These are phyloP conservation scores for Capronia epimyces DNA, from an alignment of 2,329 filamentous ascomycete genomes.

Conservation along the genomic window DNA sequence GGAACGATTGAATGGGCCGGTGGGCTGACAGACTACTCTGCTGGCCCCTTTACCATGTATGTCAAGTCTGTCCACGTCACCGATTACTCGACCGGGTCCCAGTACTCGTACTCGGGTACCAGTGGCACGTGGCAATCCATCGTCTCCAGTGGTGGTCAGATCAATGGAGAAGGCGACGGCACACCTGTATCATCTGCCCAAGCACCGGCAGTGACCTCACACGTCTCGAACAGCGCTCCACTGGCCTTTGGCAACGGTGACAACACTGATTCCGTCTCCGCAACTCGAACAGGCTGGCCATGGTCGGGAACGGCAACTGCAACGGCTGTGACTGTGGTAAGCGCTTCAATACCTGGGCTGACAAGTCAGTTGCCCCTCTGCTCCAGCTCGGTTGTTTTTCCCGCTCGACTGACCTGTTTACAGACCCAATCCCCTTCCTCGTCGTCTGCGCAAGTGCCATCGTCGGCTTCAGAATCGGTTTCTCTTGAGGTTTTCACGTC, in stretches of 20 bases:
- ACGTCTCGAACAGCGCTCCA: slow-evolving; percentile 41
- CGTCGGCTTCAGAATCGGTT: slow-evolving; percentile 42
- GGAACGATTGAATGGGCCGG: slow-evolving; percentile 65
- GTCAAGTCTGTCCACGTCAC: slow-evolving; percentile 56
- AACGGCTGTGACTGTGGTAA: slow-evolving; percentile 64
- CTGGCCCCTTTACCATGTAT: slow-evolving; percentile 68
- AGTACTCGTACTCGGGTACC: slow-evolving; percentile 75
- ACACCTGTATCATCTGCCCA: slow-evolving; percentile 28
- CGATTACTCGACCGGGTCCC: slow-evolving; percentile 87
- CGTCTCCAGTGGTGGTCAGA: slow-evolving; percentile 65
- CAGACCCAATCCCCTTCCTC: slow-evolving; percentile 52
- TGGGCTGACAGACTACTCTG: slow-evolving; percentile 59
- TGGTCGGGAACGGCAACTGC: slow-evolving; percentile 56
- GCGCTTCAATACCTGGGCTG: slow-evolving; percentile 59
- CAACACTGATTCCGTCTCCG: slow-evolving; percentile 38
- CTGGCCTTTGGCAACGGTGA: slow-evolving; percentile 57
- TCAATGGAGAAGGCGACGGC: slow-evolving; percentile 63
- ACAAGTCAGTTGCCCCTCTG: slow-evolving; percentile 32
- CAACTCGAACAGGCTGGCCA: slow-evolving; percentile 60
- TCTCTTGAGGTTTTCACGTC: slow-evolving; percentile 46
- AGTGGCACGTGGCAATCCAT: slow-evolving; percentile 80
- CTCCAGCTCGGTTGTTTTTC: slow-evolving; percentile 11
- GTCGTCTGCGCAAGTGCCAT: slow-evolving; percentile 45
- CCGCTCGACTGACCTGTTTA: slow-evolving; percentile 30
- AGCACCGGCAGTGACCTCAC: slow-evolving; percentile 23